Conservation (phyloP, 1,139 yeast species). For the Ogataea hybrid region DNA sequence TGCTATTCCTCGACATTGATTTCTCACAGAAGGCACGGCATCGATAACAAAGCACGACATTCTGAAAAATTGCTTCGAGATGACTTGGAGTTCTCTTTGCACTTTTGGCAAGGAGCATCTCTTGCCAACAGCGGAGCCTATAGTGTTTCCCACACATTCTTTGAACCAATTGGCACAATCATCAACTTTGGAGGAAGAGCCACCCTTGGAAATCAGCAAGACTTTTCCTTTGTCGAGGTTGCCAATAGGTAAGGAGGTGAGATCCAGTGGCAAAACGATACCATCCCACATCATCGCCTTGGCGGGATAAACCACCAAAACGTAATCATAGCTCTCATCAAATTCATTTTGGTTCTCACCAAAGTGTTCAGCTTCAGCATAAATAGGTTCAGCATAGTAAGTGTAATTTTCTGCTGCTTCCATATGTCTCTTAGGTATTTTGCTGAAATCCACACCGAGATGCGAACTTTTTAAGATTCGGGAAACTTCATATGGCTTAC, state of each 20-base stretch:
- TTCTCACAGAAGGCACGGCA: constrained; percentile 55
- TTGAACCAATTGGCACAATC: constrained; percentile 46
- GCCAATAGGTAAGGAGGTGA: constrained; percentile 35
- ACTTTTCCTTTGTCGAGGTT: constrained; percentile 66
- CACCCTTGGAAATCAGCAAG: constrained; percentile 67
- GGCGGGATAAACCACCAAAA: constrained; percentile 73
- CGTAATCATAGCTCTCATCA: constrained; percentile 53
- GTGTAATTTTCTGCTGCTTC: constrained; percentile 25
- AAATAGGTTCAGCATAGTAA: constrained; percentile 19
- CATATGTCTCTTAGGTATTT: constrained; percentile 31
- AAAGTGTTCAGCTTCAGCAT: constrained; percentile 17
- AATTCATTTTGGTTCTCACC: constrained; percentile 17
- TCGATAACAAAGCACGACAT: constrained; percentile 68
- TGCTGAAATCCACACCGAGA: constrained; percentile 31
- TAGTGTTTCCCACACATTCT: constrained; percentile 53
- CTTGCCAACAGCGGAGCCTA: constrained; percentile 53
- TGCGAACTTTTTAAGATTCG: constrained; percentile 31
- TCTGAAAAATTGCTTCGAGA: constrained; percentile 66
- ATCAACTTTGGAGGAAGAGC: constrained; percentile 44
- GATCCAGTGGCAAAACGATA: constrained; percentile 56
- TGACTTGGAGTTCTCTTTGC: constrained; percentile 68
- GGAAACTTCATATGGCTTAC: constrained; percentile 38
- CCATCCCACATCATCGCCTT: constrained; percentile 95
- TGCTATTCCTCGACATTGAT: constrained; percentile 48
- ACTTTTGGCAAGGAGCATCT: constrained; percentile 73